These are phyloP conservation scores for Byssochlamys sp. DNA, from an alignment of 2,329 filamentous ascomycete genomes.

Conservation along the genomic window DNA sequence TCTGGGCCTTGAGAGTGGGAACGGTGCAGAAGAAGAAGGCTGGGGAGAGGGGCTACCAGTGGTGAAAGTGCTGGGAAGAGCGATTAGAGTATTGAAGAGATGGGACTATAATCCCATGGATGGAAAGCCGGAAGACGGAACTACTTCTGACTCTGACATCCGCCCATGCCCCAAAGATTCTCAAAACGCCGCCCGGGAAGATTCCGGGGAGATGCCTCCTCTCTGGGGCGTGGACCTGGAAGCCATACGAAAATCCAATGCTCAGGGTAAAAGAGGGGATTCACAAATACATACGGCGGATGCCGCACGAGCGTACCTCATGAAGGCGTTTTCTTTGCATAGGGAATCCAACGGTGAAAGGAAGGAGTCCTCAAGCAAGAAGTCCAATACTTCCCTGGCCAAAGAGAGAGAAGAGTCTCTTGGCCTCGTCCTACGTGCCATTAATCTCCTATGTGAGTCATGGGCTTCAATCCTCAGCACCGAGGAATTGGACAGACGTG, in stretches of 20 bases:
- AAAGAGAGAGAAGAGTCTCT: slow-evolving; percentile 61
- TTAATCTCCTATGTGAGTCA: slow-evolving; percentile 63
- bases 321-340: slow-evolving; percentile 36
- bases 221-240: slow-evolving; percentile 53
- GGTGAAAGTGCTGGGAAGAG: slow-evolving; percentile 61
- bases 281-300: slow-evolving; percentile 69
- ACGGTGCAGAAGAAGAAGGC: slow-evolving; percentile 58
- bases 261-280: slow-evolving; percentile 25
- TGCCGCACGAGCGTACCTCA: slow-evolving; percentile 50
- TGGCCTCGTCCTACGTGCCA: slow-evolving; percentile 57
- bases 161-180: background rate
- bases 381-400: slow-evolving; percentile 42
- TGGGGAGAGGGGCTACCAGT: slow-evolving; percentile 68
- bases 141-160: background rate
- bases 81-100: slow-evolving; percentile 65
- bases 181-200: background rate
- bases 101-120: slow-evolving; percentile 59
- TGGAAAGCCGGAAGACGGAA: slow-evolving; percentile 24
- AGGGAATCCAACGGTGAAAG: slow-evolving; percentile 6
- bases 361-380: slow-evolving; percentile 31
- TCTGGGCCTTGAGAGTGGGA: slow-evolving; percentile 59
- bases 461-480: slow-evolving; percentile 57
- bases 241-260: slow-evolving; percentile 36
- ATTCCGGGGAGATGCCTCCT: slow-evolving; percentile 31
- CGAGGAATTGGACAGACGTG: slow-evolving; percentile 62